Conservation (phyloP, 2,329 filamentous ascomycete species). For the Mariannaea sp. region DNA sequence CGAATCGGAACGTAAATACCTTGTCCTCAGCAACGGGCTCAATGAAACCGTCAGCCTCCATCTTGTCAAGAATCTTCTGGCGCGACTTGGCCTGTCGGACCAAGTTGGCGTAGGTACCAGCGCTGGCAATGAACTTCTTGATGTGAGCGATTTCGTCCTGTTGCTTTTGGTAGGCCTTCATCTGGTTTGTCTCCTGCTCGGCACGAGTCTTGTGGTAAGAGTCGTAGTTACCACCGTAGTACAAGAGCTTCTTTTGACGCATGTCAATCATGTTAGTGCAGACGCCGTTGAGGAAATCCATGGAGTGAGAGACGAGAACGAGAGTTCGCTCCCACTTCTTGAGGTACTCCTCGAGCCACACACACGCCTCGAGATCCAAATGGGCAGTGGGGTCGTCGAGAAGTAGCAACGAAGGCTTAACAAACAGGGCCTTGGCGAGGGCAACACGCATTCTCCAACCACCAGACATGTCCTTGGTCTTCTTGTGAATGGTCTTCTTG, state of each 20-base stretch:
- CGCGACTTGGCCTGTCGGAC: slow-evolving; percentile 98
- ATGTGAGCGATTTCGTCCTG: slow-evolving; percentile 99
- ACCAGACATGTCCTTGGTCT: slow-evolving; percentile 99
- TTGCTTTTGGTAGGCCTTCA: slow-evolving; percentile 98
- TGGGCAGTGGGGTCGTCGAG: slow-evolving; percentile 98
- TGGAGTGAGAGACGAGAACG: slow-evolving; percentile 93
- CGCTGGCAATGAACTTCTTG: slow-evolving; percentile 99
- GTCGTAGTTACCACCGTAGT: slow-evolving; percentile 99
- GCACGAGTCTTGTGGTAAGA: slow-evolving; percentile 92
- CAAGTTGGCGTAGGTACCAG: slow-evolving; percentile 99
- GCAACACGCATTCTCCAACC: slow-evolving; percentile 99
- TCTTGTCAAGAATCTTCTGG: slow-evolving; percentile 99
- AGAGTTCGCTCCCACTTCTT: slow-evolving; percentile 99
- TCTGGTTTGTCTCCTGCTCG: slow-evolving; percentile 97
- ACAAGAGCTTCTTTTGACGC: slow-evolving; percentile 84
- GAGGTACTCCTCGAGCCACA: slow-evolving; percentile 99
- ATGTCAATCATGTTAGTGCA: slow-evolving; percentile 99
- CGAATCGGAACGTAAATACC: slow-evolving; percentile 97
- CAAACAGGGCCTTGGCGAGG: slow-evolving; percentile 95
- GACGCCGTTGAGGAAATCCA: slow-evolving; percentile 99
- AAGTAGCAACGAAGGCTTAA: slow-evolving; percentile 92
- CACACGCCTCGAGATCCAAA: slow-evolving; percentile 98
- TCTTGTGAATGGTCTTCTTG: slow-evolving; percentile 97
- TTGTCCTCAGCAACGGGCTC: slow-evolving; percentile 83
- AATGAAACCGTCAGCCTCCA: slow-evolving; percentile 99